Percentiles rank a stretch among this genome's conserved stretches.
These are phyloP conservation scores for Maudiozyma saulgeensis DNA, from an alignment of 805 yeast genomes.

Conservation along the genomic window DNA sequence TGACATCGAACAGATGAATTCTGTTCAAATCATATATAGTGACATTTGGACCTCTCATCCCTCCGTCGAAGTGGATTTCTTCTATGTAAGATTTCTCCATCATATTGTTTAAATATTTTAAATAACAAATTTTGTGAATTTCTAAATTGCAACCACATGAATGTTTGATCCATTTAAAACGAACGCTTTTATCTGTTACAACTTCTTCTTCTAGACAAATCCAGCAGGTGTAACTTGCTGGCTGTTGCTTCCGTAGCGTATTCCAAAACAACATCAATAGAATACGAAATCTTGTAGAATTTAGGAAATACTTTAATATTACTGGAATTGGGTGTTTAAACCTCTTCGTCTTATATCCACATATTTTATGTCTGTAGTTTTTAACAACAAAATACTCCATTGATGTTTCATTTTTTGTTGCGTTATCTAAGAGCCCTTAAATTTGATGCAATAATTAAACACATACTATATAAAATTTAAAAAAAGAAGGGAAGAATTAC, in stretches of 20 bases:
- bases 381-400: too few relatives aligned
- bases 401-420: too few relatives aligned
- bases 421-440: too few relatives aligned
- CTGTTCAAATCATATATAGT: background rate
- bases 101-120: constrained; percentile 16
- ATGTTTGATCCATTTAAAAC: constrained; percentile 18
- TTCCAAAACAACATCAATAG: constrained; percentile 2
- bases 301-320: too few relatives aligned
- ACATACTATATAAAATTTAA: background rate
- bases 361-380: too few relatives aligned
- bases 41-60: background rate
- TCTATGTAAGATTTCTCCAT: background rate
- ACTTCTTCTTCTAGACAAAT: constrained; percentile 22
- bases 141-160: constrained; percentile 26
- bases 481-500: background rate
- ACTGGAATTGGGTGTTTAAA: too few relatives aligned
- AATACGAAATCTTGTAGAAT: too few relatives aligned
- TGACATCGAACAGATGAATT: background rate
- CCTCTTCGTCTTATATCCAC: too few relatives aligned
- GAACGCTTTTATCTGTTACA: constrained; percentile 4
- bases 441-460: too few relatives aligned
- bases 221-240: constrained; percentile 19
- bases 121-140: constrained; percentile 22
- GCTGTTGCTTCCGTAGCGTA: background rate
- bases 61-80: background rate